Conservation (phyloP, 352 stramenopile species). For the Globisporangium abappressorium region DNA sequence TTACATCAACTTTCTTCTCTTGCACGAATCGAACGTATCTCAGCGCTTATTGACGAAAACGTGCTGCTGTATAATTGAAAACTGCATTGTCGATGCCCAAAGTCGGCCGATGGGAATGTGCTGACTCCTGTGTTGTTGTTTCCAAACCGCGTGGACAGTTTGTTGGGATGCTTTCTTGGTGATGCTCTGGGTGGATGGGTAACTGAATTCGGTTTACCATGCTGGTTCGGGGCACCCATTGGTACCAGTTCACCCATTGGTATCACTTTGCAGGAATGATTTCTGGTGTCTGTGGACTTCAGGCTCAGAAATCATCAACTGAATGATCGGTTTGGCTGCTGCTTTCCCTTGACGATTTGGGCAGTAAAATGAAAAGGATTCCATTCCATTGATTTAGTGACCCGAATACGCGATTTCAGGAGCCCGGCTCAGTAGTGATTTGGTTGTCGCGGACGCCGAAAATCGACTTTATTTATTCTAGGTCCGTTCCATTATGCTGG, state of each 20-base stretch:
- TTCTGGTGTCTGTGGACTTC: background rate
- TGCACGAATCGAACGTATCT: too few species aligned
- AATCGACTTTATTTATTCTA: background rate
- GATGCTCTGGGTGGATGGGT: background rate
- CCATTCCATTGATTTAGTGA: too few species aligned
- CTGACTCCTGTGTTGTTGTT: too few species aligned
- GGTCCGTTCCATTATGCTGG: background rate
- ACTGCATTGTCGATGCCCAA: too few species aligned
- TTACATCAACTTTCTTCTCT: too few species aligned
- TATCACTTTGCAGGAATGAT: background rate
- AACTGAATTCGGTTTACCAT: background rate
- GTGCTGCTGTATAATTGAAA: too few species aligned
- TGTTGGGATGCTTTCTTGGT: background rate
- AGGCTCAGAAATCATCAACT: background rate
- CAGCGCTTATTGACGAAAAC: too few species aligned
- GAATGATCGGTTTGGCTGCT: background rate
- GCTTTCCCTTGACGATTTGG: background rate
- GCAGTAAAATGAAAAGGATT: background rate
- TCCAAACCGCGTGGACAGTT: background rate
- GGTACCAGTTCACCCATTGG: background rate
- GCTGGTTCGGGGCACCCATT: background rate
- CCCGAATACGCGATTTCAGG: too few species aligned
- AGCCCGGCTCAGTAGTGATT: background rate
- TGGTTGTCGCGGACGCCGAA: background rate
- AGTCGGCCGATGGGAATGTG: too few species aligned